A percentile compares a stretch with the other conserved stretches of the same genome.
These are phyloP conservation scores for Petunia hybrid DNA, from an alignment of 305 asterid genomes.

Conservation along the genomic window DNA sequence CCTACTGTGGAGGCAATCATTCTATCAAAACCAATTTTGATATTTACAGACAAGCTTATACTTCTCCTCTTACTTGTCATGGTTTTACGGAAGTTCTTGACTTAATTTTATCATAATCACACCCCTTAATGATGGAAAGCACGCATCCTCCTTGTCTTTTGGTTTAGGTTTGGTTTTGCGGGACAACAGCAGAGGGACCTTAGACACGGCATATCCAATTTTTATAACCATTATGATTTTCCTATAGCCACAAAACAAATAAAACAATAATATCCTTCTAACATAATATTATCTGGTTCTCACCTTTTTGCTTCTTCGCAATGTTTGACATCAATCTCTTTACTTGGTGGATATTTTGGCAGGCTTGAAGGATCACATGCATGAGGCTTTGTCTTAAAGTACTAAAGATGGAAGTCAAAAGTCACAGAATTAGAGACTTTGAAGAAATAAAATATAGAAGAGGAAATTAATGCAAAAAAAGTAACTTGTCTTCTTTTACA, in stretches of 20 bases:
- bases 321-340: conserved; percentile 90
- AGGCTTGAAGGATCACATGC: conserved; percentile 95
- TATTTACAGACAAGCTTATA: conserved; percentile 12
- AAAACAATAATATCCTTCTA: not conserved
- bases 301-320: conserved; percentile 81
- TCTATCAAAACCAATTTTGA: conserved; percentile 4
- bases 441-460: not conserved
- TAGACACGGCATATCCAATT: not conserved
- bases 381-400: conserved; percentile 83
- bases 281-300: conserved; percentile 13
- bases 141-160: conserved; percentile 7
- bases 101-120: conserved; percentile 13
- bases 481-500: not conserved
- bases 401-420: conserved; percentile 50
- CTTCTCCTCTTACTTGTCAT: not conserved
- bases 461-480: not conserved
- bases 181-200: not conserved
- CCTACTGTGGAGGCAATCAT: not conserved
- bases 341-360: conserved; percentile 95
- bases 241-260: not conserved
- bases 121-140: not conserved
- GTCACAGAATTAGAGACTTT: not conserved
- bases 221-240: not conserved
- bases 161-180: conserved; percentile 4
- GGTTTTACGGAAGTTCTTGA: not conserved